Percentiles rank a stretch among this genome's conserved stretches.
These are phyloP conservation scores for Metschnikowia dekortorum DNA, from an alignment of 805 yeast genomes.

Conservation along the genomic window DNA sequence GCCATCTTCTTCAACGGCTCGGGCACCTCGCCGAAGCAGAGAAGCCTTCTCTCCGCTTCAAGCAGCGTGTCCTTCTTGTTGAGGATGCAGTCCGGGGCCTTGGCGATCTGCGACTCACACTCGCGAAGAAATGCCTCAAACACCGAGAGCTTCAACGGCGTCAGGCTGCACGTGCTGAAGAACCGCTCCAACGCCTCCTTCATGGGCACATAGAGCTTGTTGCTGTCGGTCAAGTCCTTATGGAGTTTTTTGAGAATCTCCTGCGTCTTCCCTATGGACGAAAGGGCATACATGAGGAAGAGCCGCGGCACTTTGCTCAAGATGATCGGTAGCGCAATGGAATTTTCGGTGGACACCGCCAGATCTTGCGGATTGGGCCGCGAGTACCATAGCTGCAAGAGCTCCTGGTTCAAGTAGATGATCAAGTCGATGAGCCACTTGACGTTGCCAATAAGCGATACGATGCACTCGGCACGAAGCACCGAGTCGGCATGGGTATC, in stretches of 20 bases:
- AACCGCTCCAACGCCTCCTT: conserved; percentile 49
- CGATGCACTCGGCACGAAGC: conserved; percentile 58
- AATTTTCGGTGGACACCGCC: conserved; percentile 25
- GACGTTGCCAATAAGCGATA: conserved; percentile 66
- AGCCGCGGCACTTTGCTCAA: conserved; percentile 69
- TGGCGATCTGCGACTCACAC: conserved; percentile 40
- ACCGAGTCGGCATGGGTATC: conserved; percentile 52
- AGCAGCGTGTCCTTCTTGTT: conserved; percentile 18
- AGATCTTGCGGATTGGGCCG: conserved; percentile 17
- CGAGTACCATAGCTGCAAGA: conserved; percentile 42
- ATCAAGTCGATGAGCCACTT: conserved; percentile 85
- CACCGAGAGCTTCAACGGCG: conserved; percentile 51
- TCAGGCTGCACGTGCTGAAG: conserved; percentile 43
- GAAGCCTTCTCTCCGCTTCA: conserved; percentile 55
- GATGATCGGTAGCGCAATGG: conserved; percentile 54
- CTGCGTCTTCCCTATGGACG: conserved; percentile 59
- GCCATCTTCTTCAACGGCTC: conserved; percentile 38
- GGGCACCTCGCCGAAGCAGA: conserved; percentile 60
- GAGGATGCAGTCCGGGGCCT: conserved; percentile 22
- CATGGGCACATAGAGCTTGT: conserved; percentile 44
- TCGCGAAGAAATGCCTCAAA: conserved; percentile 63
- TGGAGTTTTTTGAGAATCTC: conserved; percentile 54
- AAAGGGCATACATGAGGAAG: conserved; percentile 59
- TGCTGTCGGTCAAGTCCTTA: conserved; percentile 43
- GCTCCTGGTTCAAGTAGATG: conserved; percentile 68